These are phyloP conservation scores for Ramaria rubella DNA, from an alignment of 768 basidiomycete species.

Conservation along the genomic window DNA sequence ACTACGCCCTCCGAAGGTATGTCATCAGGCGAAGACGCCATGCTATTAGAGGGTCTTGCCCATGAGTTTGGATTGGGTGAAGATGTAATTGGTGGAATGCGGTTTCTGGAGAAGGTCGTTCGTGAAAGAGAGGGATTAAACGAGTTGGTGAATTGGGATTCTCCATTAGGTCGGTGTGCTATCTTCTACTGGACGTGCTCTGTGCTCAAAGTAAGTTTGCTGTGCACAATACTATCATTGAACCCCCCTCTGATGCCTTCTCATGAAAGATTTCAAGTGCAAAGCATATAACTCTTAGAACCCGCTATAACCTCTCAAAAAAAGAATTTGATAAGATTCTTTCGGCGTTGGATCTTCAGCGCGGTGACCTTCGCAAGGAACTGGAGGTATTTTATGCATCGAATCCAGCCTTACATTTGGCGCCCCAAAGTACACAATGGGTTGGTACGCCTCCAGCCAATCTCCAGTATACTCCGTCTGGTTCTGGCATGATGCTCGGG, in stretches of 20 bases:
- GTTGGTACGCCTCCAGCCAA: neutral
- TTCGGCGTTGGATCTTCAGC: constrained; percentile 2
- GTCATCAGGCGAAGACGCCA: neutral
- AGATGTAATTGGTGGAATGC: constrained; percentile 4
- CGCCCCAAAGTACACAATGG: neutral
- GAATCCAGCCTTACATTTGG: neutral
- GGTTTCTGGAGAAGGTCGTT: constrained; percentile 1
- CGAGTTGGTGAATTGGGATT: constrained; percentile 7
- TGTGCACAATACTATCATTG: neutral
- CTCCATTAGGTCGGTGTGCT: constrained; percentile 2
- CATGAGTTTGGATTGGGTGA: constrained; percentile 4
- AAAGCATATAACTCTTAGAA: constrained; percentile 10
- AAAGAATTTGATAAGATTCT: constrained; percentile 8
- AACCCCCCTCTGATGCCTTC: neutral
- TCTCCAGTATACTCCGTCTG: neutral
- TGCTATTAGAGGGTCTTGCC: neutral
- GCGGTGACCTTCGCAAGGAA: constrained; percentile 5
- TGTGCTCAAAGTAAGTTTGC: constrained; percentile 4
- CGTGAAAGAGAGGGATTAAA: constrained; percentile 1
- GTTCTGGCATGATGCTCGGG: neutral
- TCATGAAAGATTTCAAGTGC: constrained; percentile 4
- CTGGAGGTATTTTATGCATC: constrained; percentile 6
- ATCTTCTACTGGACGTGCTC: constrained; percentile 11
- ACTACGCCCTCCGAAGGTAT: neutral
- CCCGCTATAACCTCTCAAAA: constrained; percentile 1